Percentiles rank a stretch among this genome's conserved stretches.
These are phyloP conservation scores for Globisporangium alternatum DNA, from an alignment of 352 stramenopile genomes.

Conservation along the genomic window DNA sequence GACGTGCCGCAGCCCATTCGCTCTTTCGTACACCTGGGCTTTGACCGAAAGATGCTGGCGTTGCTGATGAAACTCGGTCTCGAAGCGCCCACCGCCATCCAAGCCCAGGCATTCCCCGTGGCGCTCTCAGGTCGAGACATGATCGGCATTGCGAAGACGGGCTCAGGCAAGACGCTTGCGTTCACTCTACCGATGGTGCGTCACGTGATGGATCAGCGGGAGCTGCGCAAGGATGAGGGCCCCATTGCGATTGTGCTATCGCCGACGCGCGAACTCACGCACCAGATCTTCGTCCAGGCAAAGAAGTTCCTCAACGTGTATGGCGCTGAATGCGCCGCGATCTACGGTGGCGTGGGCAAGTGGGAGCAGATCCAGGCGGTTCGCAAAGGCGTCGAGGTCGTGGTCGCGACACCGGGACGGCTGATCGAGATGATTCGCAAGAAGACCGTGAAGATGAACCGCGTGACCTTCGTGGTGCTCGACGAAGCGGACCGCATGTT, in stretches of 20 bases:
- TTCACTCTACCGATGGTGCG: constrained; percentile 95
- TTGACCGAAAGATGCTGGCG: constrained; percentile 66
- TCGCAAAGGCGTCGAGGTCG: constrained; percentile 67
- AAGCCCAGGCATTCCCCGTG: constrained; percentile 79
- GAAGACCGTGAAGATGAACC: constrained; percentile 51
- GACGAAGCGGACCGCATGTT: constrained; percentile 90
- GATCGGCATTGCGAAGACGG: constrained; percentile 93
- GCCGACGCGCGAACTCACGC: constrained; percentile 77
- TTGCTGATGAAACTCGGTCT: constrained; percentile 68
- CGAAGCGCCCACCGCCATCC: constrained; percentile 78
- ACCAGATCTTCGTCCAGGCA: constrained; percentile 81
- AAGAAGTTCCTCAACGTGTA: constrained; percentile 81
- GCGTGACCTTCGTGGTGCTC: constrained; percentile 86
- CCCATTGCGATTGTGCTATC: constrained; percentile 79
- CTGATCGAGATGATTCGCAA: constrained; percentile 87
- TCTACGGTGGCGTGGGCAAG: constrained; percentile 82
- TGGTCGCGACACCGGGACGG: constrained; percentile 76
- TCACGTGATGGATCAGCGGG: constrained; percentile 86
- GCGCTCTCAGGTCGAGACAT: constrained; percentile 74
- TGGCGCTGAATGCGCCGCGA: constrained; percentile 64
- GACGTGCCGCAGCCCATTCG: constrained; percentile 56
- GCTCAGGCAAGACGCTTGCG: constrained; percentile 96
- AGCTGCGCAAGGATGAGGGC: constrained; percentile 67
- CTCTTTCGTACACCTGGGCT: constrained; percentile 73
- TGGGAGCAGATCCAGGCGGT: constrained; percentile 82